Conservation (phyloP, 2,329 filamentous ascomycete genomes). For the Cytospora piceicola region DNA sequence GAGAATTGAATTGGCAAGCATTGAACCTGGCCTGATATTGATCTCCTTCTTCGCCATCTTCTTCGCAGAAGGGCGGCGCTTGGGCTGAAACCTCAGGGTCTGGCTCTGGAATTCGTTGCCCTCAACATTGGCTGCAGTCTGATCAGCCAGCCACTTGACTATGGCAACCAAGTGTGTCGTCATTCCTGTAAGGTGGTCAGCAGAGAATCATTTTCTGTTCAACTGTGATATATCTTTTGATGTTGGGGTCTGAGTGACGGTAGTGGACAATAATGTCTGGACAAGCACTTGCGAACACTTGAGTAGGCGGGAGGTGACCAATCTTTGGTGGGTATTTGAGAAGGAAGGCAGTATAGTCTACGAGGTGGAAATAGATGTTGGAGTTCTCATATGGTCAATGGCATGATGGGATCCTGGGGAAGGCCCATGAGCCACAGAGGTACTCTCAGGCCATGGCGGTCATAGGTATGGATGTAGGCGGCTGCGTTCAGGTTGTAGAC, state of each 20-base stretch:
- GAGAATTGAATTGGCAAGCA: constrained; percentile 59
- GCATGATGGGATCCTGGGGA: background rate
- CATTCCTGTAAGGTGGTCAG: constrained; percentile 48
- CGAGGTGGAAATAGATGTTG: too few relatives aligned
- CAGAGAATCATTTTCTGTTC: background rate
- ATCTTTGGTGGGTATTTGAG: too few relatives aligned
- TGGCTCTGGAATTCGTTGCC: constrained; percentile 57
- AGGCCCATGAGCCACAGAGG: background rate
- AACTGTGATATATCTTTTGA: background rate
- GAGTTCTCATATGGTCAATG: too few relatives aligned
- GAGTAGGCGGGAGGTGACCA: too few relatives aligned
- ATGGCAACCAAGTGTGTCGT: constrained; percentile 64
- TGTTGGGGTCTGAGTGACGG: background rate
- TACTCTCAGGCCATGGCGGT: too few relatives aligned
- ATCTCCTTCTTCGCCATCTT: constrained; percentile 49
- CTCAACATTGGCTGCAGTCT: constrained; percentile 53
- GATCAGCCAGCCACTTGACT: constrained; percentile 57
- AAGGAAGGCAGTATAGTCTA: too few relatives aligned
- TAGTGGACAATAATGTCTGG: background rate
- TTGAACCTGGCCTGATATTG: constrained; percentile 53
- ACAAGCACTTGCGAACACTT: too few relatives aligned
- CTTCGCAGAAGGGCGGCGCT: constrained; percentile 39
- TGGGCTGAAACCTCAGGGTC: constrained; percentile 53
- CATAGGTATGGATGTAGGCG: too few relatives aligned
- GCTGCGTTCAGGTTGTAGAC: background rate